Evolutionary conservation across 1,139 yeast species (phyloP), one percentile per base, ranked within the genome.

Genomic region (Yamadazyma sp.): DNA sequence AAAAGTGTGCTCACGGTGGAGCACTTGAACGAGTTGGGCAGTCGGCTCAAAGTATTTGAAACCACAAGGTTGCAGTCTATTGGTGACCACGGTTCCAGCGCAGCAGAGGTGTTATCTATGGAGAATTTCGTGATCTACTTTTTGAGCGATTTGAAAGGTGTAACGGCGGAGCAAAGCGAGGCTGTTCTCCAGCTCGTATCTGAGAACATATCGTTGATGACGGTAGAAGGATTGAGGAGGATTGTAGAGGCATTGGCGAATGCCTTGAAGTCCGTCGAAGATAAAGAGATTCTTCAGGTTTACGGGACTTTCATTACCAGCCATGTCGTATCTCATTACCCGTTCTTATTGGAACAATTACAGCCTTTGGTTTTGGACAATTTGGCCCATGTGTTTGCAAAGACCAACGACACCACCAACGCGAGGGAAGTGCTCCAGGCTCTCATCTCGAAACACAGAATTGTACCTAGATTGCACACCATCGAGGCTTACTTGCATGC

Each of bases 391-490:
- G 45, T 64, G 9, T 48, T 64, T 12, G 23, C 44, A 2, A 12
- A 27, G 8, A 17, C 35, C 26, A 45, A 42, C 2, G 51, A 63
- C 36, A 28, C 52, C 4, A 35, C 45, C 1, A 43, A 49, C 3
- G 59, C 68, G 0, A 44, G 38, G n/a, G 37, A 43, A 3, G 33
- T 61, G 2, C 46, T 69, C 23, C 18, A 42, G 2, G 31, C 39
- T 3, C 40, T 69, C 33, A 48, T 65, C 2, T 41, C 50, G 6
- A 36, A 42, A 8, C 48, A 51, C 15, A 41, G 45, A 10, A 33
- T 46, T 1, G 50, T 63, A 14, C 75, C 75, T 1, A 52, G 62
- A 4, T 31, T 41, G 1, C 50, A 49, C 3, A 59, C 69, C 1
- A 46, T 67, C 26, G 53, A 59, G 30, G 41, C 52, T 2, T 61